phyloP scores from a whole-genome alignment of 208 protist genomes.

The Naegleria gruberi region DNA sequence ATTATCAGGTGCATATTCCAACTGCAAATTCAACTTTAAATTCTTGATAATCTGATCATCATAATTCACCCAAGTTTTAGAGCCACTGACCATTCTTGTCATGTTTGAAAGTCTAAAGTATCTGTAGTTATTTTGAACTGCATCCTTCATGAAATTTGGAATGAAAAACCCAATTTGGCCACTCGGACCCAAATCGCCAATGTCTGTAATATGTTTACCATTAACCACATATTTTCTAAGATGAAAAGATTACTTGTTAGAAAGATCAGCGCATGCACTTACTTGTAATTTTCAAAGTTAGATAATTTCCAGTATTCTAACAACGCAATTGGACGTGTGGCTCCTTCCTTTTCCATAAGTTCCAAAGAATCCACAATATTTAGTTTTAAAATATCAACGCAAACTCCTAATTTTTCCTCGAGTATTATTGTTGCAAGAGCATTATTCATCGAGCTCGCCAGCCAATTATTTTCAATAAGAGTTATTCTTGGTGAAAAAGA shows the following conservation, averaged over 20 bases:
- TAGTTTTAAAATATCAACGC: background rate
- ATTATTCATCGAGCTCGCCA: background rate
- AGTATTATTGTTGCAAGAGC: background rate
- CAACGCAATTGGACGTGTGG: background rate
- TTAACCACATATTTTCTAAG: background rate
- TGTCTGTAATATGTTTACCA: background rate
- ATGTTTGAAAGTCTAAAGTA: background rate
- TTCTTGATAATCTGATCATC: background rate
- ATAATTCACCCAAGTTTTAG: no score
- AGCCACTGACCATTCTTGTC: background rate
- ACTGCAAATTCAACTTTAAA: background rate
- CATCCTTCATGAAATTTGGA: background rate
- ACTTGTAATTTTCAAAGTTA: background rate
- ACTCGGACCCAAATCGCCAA: background rate
- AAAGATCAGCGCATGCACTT: background rate
- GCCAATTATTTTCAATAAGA: background rate
- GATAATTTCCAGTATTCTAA: background rate
- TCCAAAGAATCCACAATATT: background rate
- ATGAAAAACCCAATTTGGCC: background rate
- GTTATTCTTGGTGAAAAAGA: no score
- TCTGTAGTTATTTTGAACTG: background rate
- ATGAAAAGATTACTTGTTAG: background rate
- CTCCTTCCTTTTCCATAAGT: background rate
- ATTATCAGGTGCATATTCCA: background rate
- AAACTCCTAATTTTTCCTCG: background rate